Conservation (phyloP, 2,329 filamentous ascomycete species). For the Raffaelea ambrosiae region DNA sequence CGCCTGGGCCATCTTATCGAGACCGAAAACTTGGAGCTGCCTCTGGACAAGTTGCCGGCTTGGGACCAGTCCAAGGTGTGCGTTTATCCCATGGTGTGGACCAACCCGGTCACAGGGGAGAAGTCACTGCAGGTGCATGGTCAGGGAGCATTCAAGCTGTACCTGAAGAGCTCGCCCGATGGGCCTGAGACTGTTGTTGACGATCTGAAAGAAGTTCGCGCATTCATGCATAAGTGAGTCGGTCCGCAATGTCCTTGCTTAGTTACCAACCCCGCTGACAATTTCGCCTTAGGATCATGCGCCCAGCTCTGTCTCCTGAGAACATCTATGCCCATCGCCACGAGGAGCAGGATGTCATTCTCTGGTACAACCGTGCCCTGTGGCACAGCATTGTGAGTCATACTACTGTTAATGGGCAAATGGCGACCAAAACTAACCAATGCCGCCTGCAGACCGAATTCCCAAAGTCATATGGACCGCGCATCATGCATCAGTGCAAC, state of each 20-base stretch:
- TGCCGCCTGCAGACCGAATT: slow-evolving; percentile 24
- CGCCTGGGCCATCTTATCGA: slow-evolving; percentile 23
- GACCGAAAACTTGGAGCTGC: slow-evolving; percentile 16
- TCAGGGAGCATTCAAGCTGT: slow-evolving; percentile 24
- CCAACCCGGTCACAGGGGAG: slow-evolving; percentile 22
- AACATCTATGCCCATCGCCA: slow-evolving; percentile 27
- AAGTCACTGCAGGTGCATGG: slow-evolving; percentile 24
- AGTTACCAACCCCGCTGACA: not conserved
- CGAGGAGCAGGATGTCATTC: slow-evolving; percentile 26
- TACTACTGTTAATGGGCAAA: too few relatives aligned
- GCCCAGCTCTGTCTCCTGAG: slow-evolving; percentile 21
- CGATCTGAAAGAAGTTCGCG: slow-evolving; percentile 20
- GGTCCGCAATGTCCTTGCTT: not conserved
- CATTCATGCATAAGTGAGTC: slow-evolving; percentile 21
- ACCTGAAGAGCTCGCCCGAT: slow-evolving; percentile 20
- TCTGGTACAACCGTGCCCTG: slow-evolving; percentile 29
- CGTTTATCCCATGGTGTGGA: slow-evolving; percentile 28
- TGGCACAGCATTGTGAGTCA: slow-evolving; percentile 28
- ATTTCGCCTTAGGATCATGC: slow-evolving; percentile 22
- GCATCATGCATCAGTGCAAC: slow-evolving; percentile 30
- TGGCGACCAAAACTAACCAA: not conserved
- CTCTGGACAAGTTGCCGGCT: slow-evolving; percentile 20
- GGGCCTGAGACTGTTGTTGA: slow-evolving; percentile 16
- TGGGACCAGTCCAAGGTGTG: slow-evolving; percentile 21
- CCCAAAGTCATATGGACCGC: slow-evolving; percentile 26